Percentiles rank a stretch among this genome's conserved stretches.
Conservation (phyloP, 768 basidiomycete genomes). For the Hypholoma fasciculare region DNA sequence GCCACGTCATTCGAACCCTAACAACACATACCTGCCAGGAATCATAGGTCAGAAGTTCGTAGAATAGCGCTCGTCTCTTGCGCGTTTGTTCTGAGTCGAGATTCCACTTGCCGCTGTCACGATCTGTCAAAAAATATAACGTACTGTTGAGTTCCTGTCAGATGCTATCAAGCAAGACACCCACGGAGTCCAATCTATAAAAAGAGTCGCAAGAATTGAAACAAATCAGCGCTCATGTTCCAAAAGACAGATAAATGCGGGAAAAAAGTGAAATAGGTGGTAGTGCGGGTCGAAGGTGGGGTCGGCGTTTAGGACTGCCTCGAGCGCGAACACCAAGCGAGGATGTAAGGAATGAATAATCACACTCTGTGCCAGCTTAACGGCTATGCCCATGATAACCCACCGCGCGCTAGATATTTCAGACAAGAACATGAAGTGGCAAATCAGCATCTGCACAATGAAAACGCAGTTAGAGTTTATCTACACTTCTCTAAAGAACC, state of each 20-base stretch:
- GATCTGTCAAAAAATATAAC: constrained; percentile 39
- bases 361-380: constrained; percentile 71
- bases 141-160: constrained; percentile 3
- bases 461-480: not conserved
- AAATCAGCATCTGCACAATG: constrained; percentile 52
- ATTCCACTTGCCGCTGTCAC: constrained; percentile 69
- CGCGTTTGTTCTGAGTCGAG: constrained; percentile 55
- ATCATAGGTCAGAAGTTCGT: constrained; percentile 68
- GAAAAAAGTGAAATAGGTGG: constrained; percentile 1
- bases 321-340: not conserved
- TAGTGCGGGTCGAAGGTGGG: not conserved
- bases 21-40: constrained; percentile 59
- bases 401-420: constrained; percentile 62
- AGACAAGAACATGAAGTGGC: constrained; percentile 51
- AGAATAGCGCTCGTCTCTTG: constrained; percentile 59
- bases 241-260: constrained; percentile 3
- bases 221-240: constrained; percentile 13
- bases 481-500: not conserved
- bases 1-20: not conserved
- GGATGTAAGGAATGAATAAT: constrained; percentile 20
- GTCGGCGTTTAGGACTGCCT: not conserved
- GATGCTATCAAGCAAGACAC: constrained; percentile 19
- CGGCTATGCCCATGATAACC: constrained; percentile 70
- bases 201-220: constrained; percentile 10
- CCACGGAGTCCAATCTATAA: constrained; percentile 67